These are phyloP conservation scores for Lactuca sativa DNA, from an alignment of 129 eudicot species.

Conservation along the genomic window DNA sequence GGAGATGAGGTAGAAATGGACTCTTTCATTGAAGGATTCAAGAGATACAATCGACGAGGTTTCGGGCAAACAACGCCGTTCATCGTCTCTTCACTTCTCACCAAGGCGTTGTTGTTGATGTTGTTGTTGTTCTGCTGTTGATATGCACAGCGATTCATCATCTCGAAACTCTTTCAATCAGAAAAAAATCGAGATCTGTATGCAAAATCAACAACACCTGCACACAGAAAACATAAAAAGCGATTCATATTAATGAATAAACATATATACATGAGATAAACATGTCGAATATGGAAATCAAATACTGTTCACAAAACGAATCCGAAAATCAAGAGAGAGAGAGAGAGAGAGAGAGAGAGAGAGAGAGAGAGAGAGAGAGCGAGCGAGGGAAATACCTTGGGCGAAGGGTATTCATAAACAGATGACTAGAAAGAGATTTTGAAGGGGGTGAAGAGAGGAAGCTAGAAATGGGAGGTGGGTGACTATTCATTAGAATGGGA, in stretches of 20 bases:
- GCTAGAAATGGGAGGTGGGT: constrained; percentile 9
- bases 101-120: constrained; percentile 23
- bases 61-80: constrained; percentile 55
- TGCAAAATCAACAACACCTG: constrained; percentile 34
- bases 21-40: constrained; percentile 27
- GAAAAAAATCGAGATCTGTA: constrained; percentile 22
- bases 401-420: neutral
- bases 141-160: constrained; percentile 41
- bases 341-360: neutral
- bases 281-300: constrained; percentile 11
- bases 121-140: constrained; percentile 30
- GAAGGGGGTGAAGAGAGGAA: neutral
- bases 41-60: constrained; percentile 43
- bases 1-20: constrained; percentile 26
- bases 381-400: constrained; percentile 3
- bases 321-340: constrained; percentile 3
- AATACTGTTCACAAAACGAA: constrained; percentile 4
- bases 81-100: constrained; percentile 25
- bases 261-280: neutral
- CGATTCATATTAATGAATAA: neutral
- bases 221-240: constrained; percentile 17
- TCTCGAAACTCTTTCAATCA: constrained; percentile 11
- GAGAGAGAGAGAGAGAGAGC: no score
- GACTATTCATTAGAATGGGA: constrained; percentile 5
- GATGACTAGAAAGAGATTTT: constrained; percentile 9